phyloP scores from a whole-genome alignment of 768 basidiomycete genomes.

The Coprinopsis sp. region DNA sequence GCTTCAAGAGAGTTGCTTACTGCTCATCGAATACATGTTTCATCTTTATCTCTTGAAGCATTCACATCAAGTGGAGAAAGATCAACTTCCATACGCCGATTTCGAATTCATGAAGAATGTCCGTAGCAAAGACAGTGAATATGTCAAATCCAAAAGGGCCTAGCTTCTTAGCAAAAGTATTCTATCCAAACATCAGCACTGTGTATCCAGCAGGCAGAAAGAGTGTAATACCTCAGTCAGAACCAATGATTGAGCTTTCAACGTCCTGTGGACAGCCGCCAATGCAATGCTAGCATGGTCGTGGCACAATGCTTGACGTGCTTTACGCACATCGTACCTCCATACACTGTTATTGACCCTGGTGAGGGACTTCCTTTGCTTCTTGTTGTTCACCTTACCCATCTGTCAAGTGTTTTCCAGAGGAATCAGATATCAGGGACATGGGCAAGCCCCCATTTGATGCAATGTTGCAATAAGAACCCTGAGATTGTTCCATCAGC shows the following conservation, averaged over 20 bases:
- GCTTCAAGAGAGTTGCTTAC: constrained; percentile 8
- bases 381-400: constrained; percentile 16
- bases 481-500: constrained; percentile 9
- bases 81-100: constrained; percentile 33
- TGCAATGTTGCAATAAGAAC: constrained; percentile 27
- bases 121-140: constrained; percentile 21
- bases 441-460: constrained; percentile 31
- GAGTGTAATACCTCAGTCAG: neutral
- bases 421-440: constrained; percentile 28
- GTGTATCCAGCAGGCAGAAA: constrained; percentile 1
- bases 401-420: constrained; percentile 22
- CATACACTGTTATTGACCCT: neutral
- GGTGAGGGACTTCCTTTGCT: neutral
- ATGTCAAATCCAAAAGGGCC: constrained; percentile 17
- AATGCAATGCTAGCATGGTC: neutral
- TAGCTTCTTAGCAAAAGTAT: constrained; percentile 25
- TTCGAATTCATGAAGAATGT: constrained; percentile 36
- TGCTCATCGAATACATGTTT: constrained; percentile 14
- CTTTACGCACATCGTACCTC: too few relatives aligned
- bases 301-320: neutral
- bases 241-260: neutral
- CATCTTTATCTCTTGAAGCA: constrained; percentile 17
- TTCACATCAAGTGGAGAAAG: constrained; percentile 30
- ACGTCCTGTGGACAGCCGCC: neutral
- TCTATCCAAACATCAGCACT: constrained; percentile 16